phyloP scores from a whole-genome alignment of 2,329 filamentous ascomycete species.

The Diaporthe sp. region DNA sequence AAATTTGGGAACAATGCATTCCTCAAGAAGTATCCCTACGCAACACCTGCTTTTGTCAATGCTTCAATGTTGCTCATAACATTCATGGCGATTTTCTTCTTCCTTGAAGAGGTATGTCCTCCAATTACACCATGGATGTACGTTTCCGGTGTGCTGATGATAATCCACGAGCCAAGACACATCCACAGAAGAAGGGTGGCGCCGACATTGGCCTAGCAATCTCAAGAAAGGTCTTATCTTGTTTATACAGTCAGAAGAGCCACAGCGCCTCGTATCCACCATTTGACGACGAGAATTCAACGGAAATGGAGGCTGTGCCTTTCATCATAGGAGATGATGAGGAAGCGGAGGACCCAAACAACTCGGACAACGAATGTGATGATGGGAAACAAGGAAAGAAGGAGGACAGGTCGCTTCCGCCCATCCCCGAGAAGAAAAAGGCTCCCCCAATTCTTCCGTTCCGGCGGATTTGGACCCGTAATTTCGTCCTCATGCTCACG shows the following conservation, averaged over 20 bases:
- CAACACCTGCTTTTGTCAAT: slow-evolving; percentile 24
- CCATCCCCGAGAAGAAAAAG: not conserved
- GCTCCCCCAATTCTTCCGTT: not conserved
- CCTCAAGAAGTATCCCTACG: slow-evolving; percentile 7
- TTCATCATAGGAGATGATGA: not conserved
- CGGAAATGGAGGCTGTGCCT: slow-evolving; percentile 21
- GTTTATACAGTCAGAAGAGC: slow-evolving; percentile 1
- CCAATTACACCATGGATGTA: not conserved
- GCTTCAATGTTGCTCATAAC: slow-evolving; percentile 20
- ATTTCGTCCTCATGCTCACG: slow-evolving; percentile 15
- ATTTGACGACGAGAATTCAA: not conserved
- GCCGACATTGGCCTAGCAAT: not conserved
- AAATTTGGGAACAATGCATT: slow-evolving; percentile 14
- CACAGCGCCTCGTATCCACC: not conserved
- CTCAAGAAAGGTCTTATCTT: not conserved
- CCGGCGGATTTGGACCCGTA: slow-evolving; percentile 18
- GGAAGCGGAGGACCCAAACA: not conserved
- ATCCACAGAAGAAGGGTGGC: not conserved
- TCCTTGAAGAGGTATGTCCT: slow-evolving; percentile 24
- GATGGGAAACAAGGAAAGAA: not conserved
- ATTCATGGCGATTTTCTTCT: slow-evolving; percentile 16
- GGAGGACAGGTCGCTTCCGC: too few relatives aligned
- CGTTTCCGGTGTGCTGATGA: not conserved
- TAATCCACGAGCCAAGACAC: not conserved
- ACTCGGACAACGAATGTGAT: not conserved